Evolutionary conservation across 306 rosid species (phyloP).

Genomic region (Abrus pulchellus): DNA sequence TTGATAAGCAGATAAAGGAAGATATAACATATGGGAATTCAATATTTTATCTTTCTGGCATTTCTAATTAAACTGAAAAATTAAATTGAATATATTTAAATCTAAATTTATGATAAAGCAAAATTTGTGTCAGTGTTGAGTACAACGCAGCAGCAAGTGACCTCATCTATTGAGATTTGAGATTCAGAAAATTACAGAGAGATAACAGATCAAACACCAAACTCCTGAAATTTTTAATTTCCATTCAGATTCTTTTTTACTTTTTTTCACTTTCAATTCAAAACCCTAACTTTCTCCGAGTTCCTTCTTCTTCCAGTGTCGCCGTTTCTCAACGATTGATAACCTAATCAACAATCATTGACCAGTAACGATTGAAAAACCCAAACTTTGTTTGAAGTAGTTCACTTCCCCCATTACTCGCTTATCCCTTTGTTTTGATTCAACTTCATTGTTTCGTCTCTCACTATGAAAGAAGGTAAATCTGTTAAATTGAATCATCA

Average conservation of each 20-base stretch:
- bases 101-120: too few relatives aligned
- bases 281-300: constrained; percentile 61
- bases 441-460: not conserved
- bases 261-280: not conserved
- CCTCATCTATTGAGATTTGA: not conserved
- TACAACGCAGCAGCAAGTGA: not conserved
- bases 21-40: too few relatives aligned
- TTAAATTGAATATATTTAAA: too few relatives aligned
- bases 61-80: not conserved
- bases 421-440: not conserved
- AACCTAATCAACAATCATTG: not conserved
- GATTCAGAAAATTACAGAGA: not conserved
- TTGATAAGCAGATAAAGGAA: too few relatives aligned
- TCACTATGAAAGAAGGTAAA: constrained; percentile 91
- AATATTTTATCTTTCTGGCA: too few relatives aligned
- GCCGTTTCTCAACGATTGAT: constrained; percentile 8
- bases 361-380: constrained; percentile 29
- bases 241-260: not conserved
- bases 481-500: constrained; percentile 67
- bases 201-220: constrained; percentile 13
- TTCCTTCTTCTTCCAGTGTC: not conserved
- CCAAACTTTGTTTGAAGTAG: constrained; percentile 12
- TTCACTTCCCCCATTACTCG: constrained; percentile 11
- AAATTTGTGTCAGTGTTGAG: not conserved
- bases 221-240: not conserved